phyloP scores from a whole-genome alignment of 2,329 filamentous ascomycete genomes.

The Exophiala phaeomuriformis region DNA sequence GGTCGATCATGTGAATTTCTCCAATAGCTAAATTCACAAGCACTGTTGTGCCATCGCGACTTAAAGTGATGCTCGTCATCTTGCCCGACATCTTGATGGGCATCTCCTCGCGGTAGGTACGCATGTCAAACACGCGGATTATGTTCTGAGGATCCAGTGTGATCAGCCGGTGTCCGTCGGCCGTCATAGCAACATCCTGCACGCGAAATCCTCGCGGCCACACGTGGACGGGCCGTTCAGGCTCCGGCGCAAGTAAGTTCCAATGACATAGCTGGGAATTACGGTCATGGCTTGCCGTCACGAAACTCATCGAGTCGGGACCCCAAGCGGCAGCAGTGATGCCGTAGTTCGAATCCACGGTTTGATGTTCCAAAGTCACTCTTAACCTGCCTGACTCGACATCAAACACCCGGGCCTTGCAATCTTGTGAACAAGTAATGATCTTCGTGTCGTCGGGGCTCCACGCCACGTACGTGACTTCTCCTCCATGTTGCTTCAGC shows the following conservation, averaged over 20 bases:
- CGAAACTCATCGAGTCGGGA: constrained; percentile 66
- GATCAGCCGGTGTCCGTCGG: constrained; percentile 71
- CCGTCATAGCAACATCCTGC: constrained; percentile 76
- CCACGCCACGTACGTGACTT: constrained; percentile 78
- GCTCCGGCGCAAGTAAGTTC: constrained; percentile 41
- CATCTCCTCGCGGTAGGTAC: constrained; percentile 66
- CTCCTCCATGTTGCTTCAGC: constrained; percentile 59
- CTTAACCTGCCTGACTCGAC: constrained; percentile 58
- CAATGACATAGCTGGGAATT: constrained; percentile 62
- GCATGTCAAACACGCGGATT: constrained; percentile 75
- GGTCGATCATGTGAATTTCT: constrained; percentile 69
- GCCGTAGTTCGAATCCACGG: constrained; percentile 56
- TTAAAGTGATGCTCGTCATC: constrained; percentile 73
- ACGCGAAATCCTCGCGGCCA: constrained; percentile 61
- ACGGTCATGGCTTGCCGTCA: constrained; percentile 69
- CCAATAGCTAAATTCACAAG: constrained; percentile 75
- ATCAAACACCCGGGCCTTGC: constrained; percentile 68
- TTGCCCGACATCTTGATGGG: constrained; percentile 62
- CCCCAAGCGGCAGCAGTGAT: constrained; percentile 89
- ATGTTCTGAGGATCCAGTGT: constrained; percentile 64
- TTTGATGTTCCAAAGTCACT: constrained; percentile 55
- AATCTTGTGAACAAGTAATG: constrained; percentile 73
- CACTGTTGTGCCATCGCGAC: constrained; percentile 69
- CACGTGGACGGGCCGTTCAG: constrained; percentile 16
- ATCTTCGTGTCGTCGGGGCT: constrained; percentile 84